Base-by-base conservation (phyloP, 257 asterid genomes). In the Knoxia roxburghii region DNA sequence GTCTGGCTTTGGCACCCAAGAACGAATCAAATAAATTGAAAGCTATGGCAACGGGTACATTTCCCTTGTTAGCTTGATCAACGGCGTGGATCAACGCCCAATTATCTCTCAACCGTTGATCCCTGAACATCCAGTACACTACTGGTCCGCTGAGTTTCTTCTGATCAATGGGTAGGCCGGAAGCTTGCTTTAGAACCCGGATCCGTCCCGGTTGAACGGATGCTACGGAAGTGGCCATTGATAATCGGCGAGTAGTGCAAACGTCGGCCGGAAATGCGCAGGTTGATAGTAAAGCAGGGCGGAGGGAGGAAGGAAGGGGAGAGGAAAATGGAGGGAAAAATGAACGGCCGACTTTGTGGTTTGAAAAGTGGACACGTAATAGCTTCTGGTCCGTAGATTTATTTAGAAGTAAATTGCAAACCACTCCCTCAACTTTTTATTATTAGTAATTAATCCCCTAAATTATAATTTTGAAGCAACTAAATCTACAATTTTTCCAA, bases 61-160 rank as follows among this genome's bases (percentile, higher is more conserved):
- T 66, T 50, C 75, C 64, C 65, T 76, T 80, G 75, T 84, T 85
- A 9, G 99, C 99, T 78, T 88, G 80, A 75, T 86, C 87, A 65
- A 88, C 81, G 76, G 99, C 97, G 82, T 94, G 99, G 83, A 90
- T 88, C 86, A 94, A 76, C 32, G 99, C 99, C 97, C 96, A 94
- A 72, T 94, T 94, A 78, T 94, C 99, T 70, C 71, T 79, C 71
- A 88, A 48, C 84, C 99, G 84, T 73, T 93, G 99, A 83, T 93
- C 97, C 73, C 99, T 84, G 80, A 93, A 93, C 99, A 93, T 88
- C 99, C 99, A 93, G 82, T 93, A 93, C 53, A 93, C 95, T 27
- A 94, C 97, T 55, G 99, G 99, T 9, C 97, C 99, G 10, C 15
- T 51, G 20, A 65, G 63, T 41, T 57, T 72, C 26, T 65, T 58